Conservation (phyloP, 2,329 filamentous ascomycete genomes). For the Alternaria triticimaculans region DNA sequence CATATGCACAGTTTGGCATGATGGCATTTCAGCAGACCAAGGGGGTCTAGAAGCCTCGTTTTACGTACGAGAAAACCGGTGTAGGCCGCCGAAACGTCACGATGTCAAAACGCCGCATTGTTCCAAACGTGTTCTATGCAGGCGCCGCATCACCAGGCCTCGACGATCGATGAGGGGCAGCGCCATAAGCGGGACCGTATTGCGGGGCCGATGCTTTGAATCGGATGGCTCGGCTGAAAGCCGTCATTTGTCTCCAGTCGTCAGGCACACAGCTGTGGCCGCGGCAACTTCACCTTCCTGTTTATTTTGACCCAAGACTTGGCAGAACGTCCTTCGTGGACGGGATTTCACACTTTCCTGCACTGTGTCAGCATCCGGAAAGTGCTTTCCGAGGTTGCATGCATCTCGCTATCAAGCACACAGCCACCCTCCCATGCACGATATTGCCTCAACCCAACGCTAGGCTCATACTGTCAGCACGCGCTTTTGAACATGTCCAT, state of each 20-base stretch:
- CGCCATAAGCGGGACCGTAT: constrained; percentile 8
- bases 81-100: constrained; percentile 32
- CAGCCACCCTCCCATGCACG: constrained; percentile 6
- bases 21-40: constrained; percentile 26
- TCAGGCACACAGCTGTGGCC: constrained; percentile 14
- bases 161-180: constrained; percentile 34
- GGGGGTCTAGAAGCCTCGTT: constrained; percentile 17
- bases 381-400: constrained; percentile 5
- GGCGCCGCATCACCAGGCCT: constrained; percentile 32
- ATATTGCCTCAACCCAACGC: constrained; percentile 3
- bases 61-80: constrained; percentile 33
- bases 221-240: constrained; percentile 30
- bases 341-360: neutral
- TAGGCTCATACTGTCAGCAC: constrained; percentile 2
- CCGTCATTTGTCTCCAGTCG: constrained; percentile 3
- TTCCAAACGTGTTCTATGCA: constrained; percentile 25
- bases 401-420: constrained; percentile 7
- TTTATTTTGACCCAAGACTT: constrained; percentile 23
- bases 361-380: constrained; percentile 11
- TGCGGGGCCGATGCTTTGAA: constrained; percentile 29
- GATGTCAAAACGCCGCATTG: constrained; percentile 21
- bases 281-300: constrained; percentile 24
- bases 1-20: constrained; percentile 15
- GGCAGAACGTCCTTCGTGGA: neutral
- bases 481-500: neutral